phyloP scores from a whole-genome alignment of 768 basidiomycete genomes.

The Rhizopogon vulgaris region DNA sequence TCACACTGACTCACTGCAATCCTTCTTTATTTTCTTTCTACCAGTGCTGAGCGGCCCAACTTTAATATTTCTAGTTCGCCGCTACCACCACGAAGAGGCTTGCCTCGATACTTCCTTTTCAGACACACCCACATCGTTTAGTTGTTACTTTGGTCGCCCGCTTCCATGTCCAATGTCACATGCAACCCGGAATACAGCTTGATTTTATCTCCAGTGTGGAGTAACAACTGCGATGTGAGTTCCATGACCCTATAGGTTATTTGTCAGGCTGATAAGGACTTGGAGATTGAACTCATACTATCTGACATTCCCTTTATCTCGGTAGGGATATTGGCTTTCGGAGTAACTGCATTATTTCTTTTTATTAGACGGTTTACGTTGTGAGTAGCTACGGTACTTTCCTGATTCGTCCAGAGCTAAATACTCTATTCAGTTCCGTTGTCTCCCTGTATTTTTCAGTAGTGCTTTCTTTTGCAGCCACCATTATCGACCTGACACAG shows the following conservation, averaged over 20 bases:
- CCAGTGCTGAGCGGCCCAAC: background rate
- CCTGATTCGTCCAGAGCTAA: slow-evolving; percentile 1
- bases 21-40: slow-evolving; percentile 1
- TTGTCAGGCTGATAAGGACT: background rate
- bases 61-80: background rate
- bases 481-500: slow-evolving; percentile 56
- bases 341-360: slow-evolving; percentile 51
- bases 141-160: slow-evolving; percentile 10
- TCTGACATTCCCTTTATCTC: slow-evolving; percentile 63
- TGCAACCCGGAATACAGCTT: slow-evolving; percentile 18
- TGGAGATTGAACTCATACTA: slow-evolving; percentile 50
- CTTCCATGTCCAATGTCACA: slow-evolving; percentile 13
- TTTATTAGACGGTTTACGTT: slow-evolving; percentile 43
- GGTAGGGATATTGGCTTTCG: slow-evolving; percentile 60
- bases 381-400: slow-evolving; percentile 29
- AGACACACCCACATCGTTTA: slow-evolving; percentile 9
- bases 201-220: slow-evolving; percentile 29
- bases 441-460: slow-evolving; percentile 52
- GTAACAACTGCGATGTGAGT: slow-evolving; percentile 40
- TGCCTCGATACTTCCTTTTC: background rate
- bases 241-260: background rate
- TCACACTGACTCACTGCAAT: slow-evolving; percentile 1
- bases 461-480: slow-evolving; percentile 55
- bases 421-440: slow-evolving; percentile 29
- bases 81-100: slow-evolving; percentile 2